Base-by-base conservation (phyloP, 116 monocot genomes). In the Trichopus zeylanicus region DNA sequence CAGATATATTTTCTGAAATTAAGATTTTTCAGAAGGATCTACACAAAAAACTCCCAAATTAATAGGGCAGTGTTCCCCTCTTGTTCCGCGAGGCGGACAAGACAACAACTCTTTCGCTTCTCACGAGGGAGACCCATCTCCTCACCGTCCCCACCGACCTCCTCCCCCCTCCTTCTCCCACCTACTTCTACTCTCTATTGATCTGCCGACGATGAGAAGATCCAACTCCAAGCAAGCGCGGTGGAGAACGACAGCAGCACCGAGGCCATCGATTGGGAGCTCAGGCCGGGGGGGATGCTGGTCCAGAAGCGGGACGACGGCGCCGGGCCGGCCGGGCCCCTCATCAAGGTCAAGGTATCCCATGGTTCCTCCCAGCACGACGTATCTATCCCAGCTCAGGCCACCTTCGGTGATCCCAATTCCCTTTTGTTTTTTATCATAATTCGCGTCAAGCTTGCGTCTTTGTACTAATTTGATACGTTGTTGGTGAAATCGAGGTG, bases 231-330 rank as follows among this genome's bases (percentile, higher is more conserved):
- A 67, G 70, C 57, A 46, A 25, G 30, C 7, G 62, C 4, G 20
- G 32, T 35, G 56, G 62, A 29, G 32, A 66, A 26, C 21, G 57
- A 24, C n/a, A n/a, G n/a, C 10, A 51, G 34, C 48, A 24, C n/a
- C 1, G 67, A 22, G 38, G 54, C 42, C 34, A 25, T 48, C 11
- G 67, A 64, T 16, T 73, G 61, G 78, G 78, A 73, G 65, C 13
- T 74, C 59, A 69, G 76, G 62, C 80, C 85, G 13, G 76, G 85
- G 4, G 85, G 80, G 62, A 73, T 85, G 80, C 52, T 74, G 60
- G 81, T 77, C 0, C 77, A 80, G 68, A 80, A 64, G 70, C 73
- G 76, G 34, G 65, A 72, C 19, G 85, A 75, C 19, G 73, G 31
- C 29, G 25, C 30, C 25, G 55, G 54, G 12, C 11, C 64, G 26